phyloP scores from a whole-genome alignment of 768 basidiomycete genomes.

The Pisolithus marmoratus region DNA sequence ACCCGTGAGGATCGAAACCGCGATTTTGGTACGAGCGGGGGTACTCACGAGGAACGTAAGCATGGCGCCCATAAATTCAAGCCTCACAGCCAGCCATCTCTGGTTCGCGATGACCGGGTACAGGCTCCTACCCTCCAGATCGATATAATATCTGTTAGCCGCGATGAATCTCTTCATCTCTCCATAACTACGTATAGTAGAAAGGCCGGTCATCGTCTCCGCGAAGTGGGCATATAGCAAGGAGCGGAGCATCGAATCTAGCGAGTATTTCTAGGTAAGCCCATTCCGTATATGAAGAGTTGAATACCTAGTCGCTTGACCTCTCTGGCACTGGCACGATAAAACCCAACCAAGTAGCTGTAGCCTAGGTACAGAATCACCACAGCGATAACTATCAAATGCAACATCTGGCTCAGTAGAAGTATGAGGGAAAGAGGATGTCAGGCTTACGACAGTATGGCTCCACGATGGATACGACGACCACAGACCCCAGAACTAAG shows the following conservation, averaged over 20 bases:
- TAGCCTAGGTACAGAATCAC: conserved; percentile 56
- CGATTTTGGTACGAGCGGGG: background rate
- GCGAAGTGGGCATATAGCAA: conserved; percentile 74
- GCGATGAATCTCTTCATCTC: conserved; percentile 54
- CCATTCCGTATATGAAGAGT: background rate
- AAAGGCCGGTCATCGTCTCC: conserved; percentile 66
- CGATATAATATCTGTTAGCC: conserved; percentile 62
- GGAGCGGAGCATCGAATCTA: conserved; percentile 69
- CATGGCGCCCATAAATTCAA: conserved; percentile 63
- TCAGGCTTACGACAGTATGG: conserved; percentile 51
- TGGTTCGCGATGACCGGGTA: conserved; percentile 64
- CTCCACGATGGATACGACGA: conserved; percentile 55
- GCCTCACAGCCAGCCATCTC: conserved; percentile 67
- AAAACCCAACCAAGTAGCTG: conserved; percentile 61
- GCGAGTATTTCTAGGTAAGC: background rate
- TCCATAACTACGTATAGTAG: conserved; percentile 71
- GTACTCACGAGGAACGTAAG: conserved; percentile 47
- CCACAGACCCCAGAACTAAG: conserved; percentile 44
- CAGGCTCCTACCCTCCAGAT: conserved; percentile 70
- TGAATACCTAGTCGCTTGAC: conserved; percentile 48
- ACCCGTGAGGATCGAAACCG: background rate
- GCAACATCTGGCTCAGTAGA: background rate
- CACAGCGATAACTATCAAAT: conserved; percentile 44
- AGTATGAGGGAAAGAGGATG: background rate
- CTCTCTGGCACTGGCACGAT: conserved; percentile 66